Conservation (phyloP, 169 alveolate genomes). For the Eimeria acervulina region DNA sequence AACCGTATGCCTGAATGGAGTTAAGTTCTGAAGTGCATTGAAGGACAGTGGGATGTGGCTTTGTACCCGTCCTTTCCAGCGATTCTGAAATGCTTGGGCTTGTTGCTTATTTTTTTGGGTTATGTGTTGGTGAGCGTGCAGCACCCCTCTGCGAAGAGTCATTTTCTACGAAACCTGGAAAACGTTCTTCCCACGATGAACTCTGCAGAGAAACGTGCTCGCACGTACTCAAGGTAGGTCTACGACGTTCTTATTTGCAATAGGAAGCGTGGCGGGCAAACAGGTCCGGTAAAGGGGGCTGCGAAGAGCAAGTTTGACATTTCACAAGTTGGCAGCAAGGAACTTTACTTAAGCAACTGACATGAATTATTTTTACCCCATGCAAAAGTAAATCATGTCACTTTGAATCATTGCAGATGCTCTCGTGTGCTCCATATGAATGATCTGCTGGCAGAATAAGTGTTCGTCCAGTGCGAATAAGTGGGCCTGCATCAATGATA, state of each 20-base stretch:
- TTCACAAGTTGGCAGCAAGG: not conserved
- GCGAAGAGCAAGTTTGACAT: not conserved
- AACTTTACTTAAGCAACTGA: too few relatives aligned
- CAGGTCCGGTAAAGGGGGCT: not conserved
- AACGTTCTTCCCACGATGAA: slow-evolving; percentile 20
- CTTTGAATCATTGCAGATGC: too few relatives aligned
- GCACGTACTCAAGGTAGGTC: slow-evolving; percentile 44
- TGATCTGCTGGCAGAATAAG: slow-evolving; percentile 29
- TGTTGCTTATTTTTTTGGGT: not conserved
- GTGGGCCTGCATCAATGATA: slow-evolving; percentile 49
- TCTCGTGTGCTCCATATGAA: not conserved
- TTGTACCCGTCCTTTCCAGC: not conserved
- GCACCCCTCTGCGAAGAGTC: slow-evolving; percentile 74
- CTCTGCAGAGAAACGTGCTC: slow-evolving; percentile 46
- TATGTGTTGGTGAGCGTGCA: slow-evolving; percentile 21
- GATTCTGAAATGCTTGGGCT: not conserved
- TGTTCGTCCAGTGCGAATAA: slow-evolving; percentile 6
- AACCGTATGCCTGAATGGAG: not conserved
- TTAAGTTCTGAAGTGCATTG: not conserved
- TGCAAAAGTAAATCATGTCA: too few relatives aligned
- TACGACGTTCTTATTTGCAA: not conserved
- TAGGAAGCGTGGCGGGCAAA: not conserved
- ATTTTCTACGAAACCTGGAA: slow-evolving; percentile 20
- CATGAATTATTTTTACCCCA: too few relatives aligned
- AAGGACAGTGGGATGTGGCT: not conserved